Evolutionary conservation across 345 rosid species (phyloP).

Genomic region (Psidium guajava): DNA sequence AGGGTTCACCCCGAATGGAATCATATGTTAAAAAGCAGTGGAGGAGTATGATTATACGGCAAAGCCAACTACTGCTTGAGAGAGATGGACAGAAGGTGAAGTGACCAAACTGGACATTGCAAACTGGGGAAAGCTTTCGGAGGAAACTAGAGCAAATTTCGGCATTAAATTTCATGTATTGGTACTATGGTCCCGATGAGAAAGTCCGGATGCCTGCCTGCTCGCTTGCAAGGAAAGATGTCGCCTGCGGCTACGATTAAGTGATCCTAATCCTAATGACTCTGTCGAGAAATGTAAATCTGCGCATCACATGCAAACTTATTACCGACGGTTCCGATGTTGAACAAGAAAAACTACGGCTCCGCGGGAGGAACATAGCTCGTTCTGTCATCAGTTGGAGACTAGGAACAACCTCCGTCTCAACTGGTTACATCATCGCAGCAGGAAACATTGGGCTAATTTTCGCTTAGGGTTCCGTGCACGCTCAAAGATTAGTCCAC

Average conservation of each 20-base stretch:
- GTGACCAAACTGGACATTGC: neutral
- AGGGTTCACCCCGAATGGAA: neutral
- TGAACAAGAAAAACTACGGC: neutral
- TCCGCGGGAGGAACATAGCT: neutral
- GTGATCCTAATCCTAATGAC: neutral
- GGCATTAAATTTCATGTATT: neutral
- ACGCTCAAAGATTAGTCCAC: neutral
- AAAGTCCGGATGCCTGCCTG: neutral
- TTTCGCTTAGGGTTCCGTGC: neutral
- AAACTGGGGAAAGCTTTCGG: neutral
- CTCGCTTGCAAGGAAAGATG: neutral
- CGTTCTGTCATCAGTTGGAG: neutral
- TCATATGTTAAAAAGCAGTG: neutral
- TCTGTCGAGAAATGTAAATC: neutral
- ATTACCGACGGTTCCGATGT: neutral
- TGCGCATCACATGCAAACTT: neutral
- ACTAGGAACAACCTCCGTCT: neutral
- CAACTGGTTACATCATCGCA: neutral
- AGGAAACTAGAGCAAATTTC: neutral
- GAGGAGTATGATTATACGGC: neutral
- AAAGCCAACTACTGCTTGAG: neutral
- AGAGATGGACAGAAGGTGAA: neutral
- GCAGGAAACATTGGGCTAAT: neutral
- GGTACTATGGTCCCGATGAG: neutral
- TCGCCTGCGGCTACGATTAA: neutral